Percentiles rank a stretch among this genome's conserved stretches.
phyloP scores from a whole-genome alignment of 345 rosid genomes.

The Syzygium oleosum region DNA sequence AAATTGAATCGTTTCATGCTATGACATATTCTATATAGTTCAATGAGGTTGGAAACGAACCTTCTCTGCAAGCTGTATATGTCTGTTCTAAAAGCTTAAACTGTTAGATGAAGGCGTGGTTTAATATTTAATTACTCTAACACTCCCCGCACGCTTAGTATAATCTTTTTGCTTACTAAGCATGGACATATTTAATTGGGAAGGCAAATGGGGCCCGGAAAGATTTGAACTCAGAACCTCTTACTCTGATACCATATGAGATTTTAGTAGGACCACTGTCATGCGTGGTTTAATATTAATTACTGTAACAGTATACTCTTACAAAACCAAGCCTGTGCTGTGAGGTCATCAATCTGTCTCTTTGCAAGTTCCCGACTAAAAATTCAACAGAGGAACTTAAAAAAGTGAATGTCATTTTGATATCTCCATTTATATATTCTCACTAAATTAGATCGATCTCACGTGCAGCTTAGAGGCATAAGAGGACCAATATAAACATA shows the following conservation, averaged over 20 bases:
- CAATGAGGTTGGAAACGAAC: constrained; percentile 7
- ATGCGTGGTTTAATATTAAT: no score
- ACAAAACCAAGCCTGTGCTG: constrained; percentile 64
- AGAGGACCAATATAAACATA: background rate
- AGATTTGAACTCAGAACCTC: no score
- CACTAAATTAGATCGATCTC: background rate
- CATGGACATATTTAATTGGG: no score
- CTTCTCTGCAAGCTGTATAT: constrained; percentile 51
- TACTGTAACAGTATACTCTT: constrained; percentile 13
- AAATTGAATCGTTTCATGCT: background rate
- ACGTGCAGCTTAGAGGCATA: background rate
- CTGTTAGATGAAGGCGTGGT: no score
- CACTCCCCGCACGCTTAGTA: no score
- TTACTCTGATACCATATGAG: no score
- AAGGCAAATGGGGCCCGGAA: no score
- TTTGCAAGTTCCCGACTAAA: constrained; percentile 43
- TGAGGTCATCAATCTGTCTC: constrained; percentile 60
- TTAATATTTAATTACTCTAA: no score
- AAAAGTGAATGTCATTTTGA: background rate
- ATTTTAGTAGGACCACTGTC: no score
- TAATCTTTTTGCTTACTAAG: no score
- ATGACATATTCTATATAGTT: background rate
- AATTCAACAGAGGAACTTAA: background rate
- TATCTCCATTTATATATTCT: background rate
- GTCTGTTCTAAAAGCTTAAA: no score